Base-by-base conservation (phyloP, 2,329 filamentous ascomycete species). In the Neonectria sp. region DNA sequence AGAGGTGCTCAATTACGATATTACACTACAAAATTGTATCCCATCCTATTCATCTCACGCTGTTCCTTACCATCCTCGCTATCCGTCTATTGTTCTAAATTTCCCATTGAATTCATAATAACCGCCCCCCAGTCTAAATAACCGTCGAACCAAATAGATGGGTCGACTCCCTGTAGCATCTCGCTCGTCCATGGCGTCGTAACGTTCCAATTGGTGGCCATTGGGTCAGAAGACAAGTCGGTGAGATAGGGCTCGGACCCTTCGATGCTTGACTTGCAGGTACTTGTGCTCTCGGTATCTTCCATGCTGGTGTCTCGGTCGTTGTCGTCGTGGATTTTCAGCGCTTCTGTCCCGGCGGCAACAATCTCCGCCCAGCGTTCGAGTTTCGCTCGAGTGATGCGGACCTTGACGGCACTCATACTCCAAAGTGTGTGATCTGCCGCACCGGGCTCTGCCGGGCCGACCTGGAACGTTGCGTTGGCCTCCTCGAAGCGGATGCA, bases 401-500 rank as follows among this genome's bases (percentile, higher is more conserved):
- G 79, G 1, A 88, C 76, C 51, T 87, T 86, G 43, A 82, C 80
- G 0, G 85, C 82, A 0, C 82, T 83, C 68, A 87, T 76, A 6
- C 83, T 84, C 85, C 85, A 88, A 0, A 86, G 71, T 53, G 85
- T 86, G 58, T 83, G 82, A 12, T 85, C 81, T 60, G 79, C 79
- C 0, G 72, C 74, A n/a, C 75, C 81, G 0, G 74, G 67, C 7
- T 82, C 79, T 0, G 76, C 70, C 3, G 79, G 76, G 0, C 73
- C 71, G 2, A 76, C 73, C 3, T 80, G 78, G 13, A 85, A 77
- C 0, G 79, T 75, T 2, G 77, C 76, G 56, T 82, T 83, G 21
- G 81, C 82, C 46, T 84, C 78, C 33, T 87, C 84, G 21, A 86
- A 84, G 1, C 82, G 80, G 0, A 77, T 73, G 13, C 79, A 82